Evolutionary conservation across 2,329 filamentous ascomycete genomes (phyloP), one percentile per base, ranked within the genome.

Genomic region (Byssothecium circinans): DNA sequence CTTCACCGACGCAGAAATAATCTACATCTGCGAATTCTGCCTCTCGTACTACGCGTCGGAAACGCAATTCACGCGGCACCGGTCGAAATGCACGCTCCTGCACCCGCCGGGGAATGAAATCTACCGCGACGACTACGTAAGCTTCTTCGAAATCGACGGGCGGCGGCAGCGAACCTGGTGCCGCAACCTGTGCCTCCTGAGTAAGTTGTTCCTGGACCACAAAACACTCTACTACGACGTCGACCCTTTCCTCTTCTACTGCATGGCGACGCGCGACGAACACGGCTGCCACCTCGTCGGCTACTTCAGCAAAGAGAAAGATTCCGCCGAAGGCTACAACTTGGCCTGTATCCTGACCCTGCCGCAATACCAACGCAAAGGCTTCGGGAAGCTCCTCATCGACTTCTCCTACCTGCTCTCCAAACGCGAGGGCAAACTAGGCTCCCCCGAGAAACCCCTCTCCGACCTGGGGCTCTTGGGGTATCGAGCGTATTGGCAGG

Each of bases 221-320:
- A 99, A 99, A 73, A 97, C 94, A 4, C 83, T 99, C 7, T 99
- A 96, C 77, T 99, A 99, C 75, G 94, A 99, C 62, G 94, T 99
- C n/a, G 94, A 99, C 56, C 94, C 94, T 0, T 99, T 99, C 68
- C 75, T 99, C 29, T 99, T 99, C 76, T 99, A 99, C 73, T 92
- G 96, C 70, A 96, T 99, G 92, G 89, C 89, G 20, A 87, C 86
- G 33, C 85, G 88, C 58, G 89, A 91, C 55, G 90, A 95, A 41
- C 86, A 91, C 61, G 94, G 94, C 12, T 94, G 88, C 62, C 94
- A 97, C 65, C 82, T 99, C 41, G 89, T 99, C n/a, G 94, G 94
- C n/a, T 99, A 96, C 68, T 99, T 99, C 72, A 95, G 89, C 46
- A 99, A 99, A 69, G 94, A 99, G 71, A 99, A 99, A 61, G 94